Evolutionary conservation across 148 eudicot genomes (phyloP).

Genomic region (Vaccinium corymbosum): DNA sequence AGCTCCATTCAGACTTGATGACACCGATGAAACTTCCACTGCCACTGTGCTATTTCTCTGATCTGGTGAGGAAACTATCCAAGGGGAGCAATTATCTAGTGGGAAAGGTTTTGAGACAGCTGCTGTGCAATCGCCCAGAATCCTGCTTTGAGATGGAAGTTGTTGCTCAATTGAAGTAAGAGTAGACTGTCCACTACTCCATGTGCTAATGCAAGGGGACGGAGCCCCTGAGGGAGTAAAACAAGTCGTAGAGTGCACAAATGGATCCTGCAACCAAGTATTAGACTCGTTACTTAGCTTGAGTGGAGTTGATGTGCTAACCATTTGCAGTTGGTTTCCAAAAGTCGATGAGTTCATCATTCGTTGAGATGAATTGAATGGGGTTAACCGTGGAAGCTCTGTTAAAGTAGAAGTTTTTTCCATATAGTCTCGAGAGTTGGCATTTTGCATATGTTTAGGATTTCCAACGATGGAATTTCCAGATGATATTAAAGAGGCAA

Average conservation of each 20-base stretch:
- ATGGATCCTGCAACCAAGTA: neutral
- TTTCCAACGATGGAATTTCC: slow-evolving; percentile 20
- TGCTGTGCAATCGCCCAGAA: slow-evolving; percentile 22
- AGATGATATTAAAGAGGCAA: slow-evolving; percentile 35
- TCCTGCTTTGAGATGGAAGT: slow-evolving; percentile 12
- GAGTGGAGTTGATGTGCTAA: slow-evolving; percentile 14
- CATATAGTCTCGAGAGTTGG: slow-evolving; percentile 4
- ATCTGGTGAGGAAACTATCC: slow-evolving; percentile 30
- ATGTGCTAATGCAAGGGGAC: slow-evolving; percentile 12
- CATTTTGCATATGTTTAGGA: neutral
- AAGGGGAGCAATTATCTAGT: slow-evolving; percentile 31
- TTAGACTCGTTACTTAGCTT: neutral
- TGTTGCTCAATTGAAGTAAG: slow-evolving; percentile 18
- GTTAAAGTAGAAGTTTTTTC: slow-evolving; percentile 9
- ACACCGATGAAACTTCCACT: slow-evolving; percentile 15
- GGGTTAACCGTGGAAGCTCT: slow-evolving; percentile 13
- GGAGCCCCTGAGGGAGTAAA: slow-evolving; percentile 12
- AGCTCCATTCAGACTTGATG: slow-evolving; percentile 20
- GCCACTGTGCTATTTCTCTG: slow-evolving; percentile 23
- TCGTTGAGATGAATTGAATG: slow-evolving; percentile 17
- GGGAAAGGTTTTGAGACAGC: slow-evolving; percentile 22
- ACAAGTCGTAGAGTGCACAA: neutral
- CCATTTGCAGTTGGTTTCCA: slow-evolving; percentile 16
- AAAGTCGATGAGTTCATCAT: slow-evolving; percentile 2
- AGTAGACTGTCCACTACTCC: slow-evolving; percentile 23